Evolutionary conservation across 805 yeast species (phyloP).

Genomic region (Hanseniaspora lachancei): DNA sequence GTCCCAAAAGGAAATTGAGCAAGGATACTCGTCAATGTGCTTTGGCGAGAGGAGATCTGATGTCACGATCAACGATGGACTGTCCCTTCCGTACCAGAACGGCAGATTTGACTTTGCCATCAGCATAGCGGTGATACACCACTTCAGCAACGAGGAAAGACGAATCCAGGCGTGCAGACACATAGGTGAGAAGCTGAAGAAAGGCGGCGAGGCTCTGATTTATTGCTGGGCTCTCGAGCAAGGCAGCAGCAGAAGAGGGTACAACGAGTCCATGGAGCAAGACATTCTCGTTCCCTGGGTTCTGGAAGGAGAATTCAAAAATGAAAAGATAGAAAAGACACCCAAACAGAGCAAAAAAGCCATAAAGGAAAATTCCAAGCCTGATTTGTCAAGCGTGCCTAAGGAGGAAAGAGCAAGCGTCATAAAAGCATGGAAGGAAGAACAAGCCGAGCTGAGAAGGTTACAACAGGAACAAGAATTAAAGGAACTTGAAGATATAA

Average conservation of each 20-base stretch:
- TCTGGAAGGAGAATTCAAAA: conserved; percentile 37
- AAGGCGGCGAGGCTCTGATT: conserved; percentile 58
- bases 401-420: conserved; percentile 22
- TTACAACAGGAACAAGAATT: conserved; percentile 15
- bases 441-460: conserved; percentile 19
- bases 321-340: conserved; percentile 18
- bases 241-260: conserved; percentile 74
- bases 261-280: conserved; percentile 80
- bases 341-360: conserved; percentile 23
- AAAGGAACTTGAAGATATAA: conserved; percentile 17
- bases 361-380: conserved; percentile 17
- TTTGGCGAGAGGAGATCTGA: conserved; percentile 29
- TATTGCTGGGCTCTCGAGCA: conserved; percentile 98
- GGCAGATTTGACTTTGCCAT: conserved; percentile 64
- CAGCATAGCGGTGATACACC: conserved; percentile 91
- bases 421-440: conserved; percentile 22
- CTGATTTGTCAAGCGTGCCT: conserved; percentile 21
- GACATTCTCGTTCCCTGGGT: conserved; percentile 97
- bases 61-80: conserved; percentile 69
- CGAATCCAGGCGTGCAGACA: conserved; percentile 62
- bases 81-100: conserved; percentile 44
- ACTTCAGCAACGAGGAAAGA: conserved; percentile 74
- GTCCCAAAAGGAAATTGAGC: conserved; percentile 13
- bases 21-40: conserved; percentile 5
- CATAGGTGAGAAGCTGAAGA: conserved; percentile 44